Evolutionary conservation across 2,329 filamentous ascomycete species (phyloP), one percentile per base, ranked within the genome.

Genomic region (Xenosphaeropsis pyriputrescens): DNA sequence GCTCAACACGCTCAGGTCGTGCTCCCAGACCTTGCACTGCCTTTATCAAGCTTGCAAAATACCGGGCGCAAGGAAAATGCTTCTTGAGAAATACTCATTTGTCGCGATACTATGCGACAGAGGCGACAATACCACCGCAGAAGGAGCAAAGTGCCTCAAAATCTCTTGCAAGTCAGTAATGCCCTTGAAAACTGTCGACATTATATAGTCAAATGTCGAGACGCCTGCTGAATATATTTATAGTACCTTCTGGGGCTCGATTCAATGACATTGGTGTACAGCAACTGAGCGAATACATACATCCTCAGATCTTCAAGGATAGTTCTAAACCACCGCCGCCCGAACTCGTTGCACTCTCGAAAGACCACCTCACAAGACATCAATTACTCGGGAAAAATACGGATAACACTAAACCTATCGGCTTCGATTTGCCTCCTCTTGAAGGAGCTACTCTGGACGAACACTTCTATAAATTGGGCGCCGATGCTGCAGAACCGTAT

Each of bases 221-320:
- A 15, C 26, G 6, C 9, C 14, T 26, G 16, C 29, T 14, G 16
- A 50, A 33, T 47, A 37, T 9, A 26, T 30, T 39, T 13, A 5
- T 36, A 51, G 48, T 41, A 43, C 32, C 45, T 13, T 69, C 72
- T 6, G 60, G 70, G 40, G 67, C 85, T 35, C 77, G 91, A 47
- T 85, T 81, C 64, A 98, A 93, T 60, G 83, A 93, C 48, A 88
- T 98, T 50, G 85, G 85, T 38, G 85, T 98, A 30, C 91, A 98
- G 61, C 89, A 96, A 52, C 65, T 98, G 48, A 95, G 86, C 65
- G 68, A 70, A 41, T 71, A 88, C 63, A 69, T 98, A 33, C 84
- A 89, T 57, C 55, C 72, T 2, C 91, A 96, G 58, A 63, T 98
- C 32, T 98, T 98, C 53, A 74, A 72, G 4, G 61, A 65, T 30